Evolutionary conservation across 352 stramenopile species (phyloP), one percentile per base, ranked within the genome.

Genomic region (Lagenidium sp.): DNA sequence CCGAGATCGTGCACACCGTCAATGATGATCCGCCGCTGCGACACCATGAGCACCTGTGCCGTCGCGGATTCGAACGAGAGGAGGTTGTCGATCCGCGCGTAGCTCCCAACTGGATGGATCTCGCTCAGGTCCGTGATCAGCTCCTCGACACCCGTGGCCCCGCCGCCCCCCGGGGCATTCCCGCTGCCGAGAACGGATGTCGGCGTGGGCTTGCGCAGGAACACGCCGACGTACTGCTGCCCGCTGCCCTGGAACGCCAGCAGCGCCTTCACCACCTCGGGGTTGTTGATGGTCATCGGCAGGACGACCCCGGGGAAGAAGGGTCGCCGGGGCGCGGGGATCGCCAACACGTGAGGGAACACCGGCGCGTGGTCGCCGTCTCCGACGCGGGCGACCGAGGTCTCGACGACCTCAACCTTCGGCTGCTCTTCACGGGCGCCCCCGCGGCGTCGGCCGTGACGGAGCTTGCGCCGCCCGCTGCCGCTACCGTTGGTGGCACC

Each of bases 51-150:
- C 19, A 92, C 65, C 49, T 92, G 75, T 37, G 85, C 73, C 23
- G 68, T 77, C 43, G 79, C 77, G 11, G 69, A 50, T 48, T 92
- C 63, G 31, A 89, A 89, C 16, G 81, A 68, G 3, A 88, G 69
- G 59, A 97, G 81, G 47, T 94, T 88, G 56, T 96, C 79, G 47
- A 98, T 97, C 35, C 97, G 81, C n/a, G 94, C 95, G 61, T 98
- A 97, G 20, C 92, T 98, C 24, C 95, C 96, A 5, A 98, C 79
- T 23, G 77, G 66, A 61, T 98, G 94, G 43, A 99, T 91, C 51
- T 98, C 87, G 34, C 79, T 85, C 22, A 97, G 45, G 58, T 96
- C 77, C 7, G 74, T 90, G 21, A 98, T 94, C 5, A 98, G 44
- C 47, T 98, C 94, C 37, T 93, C 78, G 15, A 38, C 31, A 26